Evolutionary conservation across 2,329 filamentous ascomycete species (phyloP).

Genomic region (Lasiodiplodia sp.): DNA sequence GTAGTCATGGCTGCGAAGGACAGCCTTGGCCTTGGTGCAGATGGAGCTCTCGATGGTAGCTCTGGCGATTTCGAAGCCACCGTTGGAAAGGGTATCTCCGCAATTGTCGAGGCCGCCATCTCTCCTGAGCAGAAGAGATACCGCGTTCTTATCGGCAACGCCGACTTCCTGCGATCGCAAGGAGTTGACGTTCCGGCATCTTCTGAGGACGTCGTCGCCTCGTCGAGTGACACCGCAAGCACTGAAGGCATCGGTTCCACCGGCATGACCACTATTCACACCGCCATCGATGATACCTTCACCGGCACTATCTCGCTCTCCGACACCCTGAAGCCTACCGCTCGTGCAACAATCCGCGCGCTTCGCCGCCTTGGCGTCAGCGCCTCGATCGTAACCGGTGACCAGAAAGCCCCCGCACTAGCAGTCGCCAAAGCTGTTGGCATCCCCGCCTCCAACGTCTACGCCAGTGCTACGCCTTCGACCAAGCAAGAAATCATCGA

Average conservation of each 20-base stretch:
- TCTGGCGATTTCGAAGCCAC: constrained; percentile 83
- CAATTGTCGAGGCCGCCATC: constrained; percentile 78
- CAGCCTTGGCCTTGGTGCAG: constrained; percentile 74
- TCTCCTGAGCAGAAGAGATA: constrained; percentile 74
- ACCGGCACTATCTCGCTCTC: constrained; percentile 83
- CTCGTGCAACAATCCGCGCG: constrained; percentile 79
- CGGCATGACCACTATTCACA: constrained; percentile 89
- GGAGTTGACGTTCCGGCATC: constrained; percentile 67
- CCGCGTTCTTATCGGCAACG: constrained; percentile 83
- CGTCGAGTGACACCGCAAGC: constrained; percentile 27
- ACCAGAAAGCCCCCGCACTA: constrained; percentile 83
- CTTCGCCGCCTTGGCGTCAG: constrained; percentile 85
- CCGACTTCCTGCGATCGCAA: constrained; percentile 75
- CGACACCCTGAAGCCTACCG: constrained; percentile 90
- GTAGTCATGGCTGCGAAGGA: constrained; percentile 78
- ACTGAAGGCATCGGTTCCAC: constrained; percentile 52
- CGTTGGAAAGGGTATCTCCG: constrained; percentile 85
- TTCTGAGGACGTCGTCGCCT: constrained; percentile 38
- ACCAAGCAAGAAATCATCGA: constrained; percentile 89
- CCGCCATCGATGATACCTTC: constrained; percentile 83
- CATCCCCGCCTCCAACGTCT: constrained; percentile 77
- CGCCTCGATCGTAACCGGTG: constrained; percentile 91
- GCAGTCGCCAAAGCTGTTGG: constrained; percentile 84
- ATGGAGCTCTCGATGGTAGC: constrained; percentile 80
- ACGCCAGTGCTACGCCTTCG: constrained; percentile 86